Conservation (phyloP, 164 flowering plant species). For the Houttuynia cordata region DNA sequence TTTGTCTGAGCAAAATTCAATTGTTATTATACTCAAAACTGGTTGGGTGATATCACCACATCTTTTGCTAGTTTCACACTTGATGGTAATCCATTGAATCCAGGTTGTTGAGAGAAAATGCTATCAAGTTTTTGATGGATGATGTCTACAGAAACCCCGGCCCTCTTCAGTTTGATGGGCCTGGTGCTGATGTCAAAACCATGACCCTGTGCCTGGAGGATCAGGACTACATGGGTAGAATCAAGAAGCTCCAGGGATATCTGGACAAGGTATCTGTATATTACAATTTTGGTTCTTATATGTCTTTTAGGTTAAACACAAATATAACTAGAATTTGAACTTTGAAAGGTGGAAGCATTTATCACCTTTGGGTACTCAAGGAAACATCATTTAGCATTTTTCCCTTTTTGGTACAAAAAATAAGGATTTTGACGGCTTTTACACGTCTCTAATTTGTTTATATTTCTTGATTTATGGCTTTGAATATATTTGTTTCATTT, state of each 20-base stretch:
- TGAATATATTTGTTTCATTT: no score
- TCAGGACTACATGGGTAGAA: constrained; percentile 23
- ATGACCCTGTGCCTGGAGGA: constrained; percentile 12
- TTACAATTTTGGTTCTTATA: no score
- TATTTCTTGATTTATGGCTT: background rate
- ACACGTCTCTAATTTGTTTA: background rate
- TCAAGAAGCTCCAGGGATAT: constrained; percentile 22
- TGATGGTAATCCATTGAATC: constrained; percentile 2
- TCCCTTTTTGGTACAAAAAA: background rate
- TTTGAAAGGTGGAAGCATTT: background rate
- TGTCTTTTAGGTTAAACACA: no score
- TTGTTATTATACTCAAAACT: background rate
- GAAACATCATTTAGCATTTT: background rate
- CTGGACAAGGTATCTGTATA: constrained; percentile 20
- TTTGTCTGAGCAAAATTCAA: no score
- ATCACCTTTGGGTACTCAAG: background rate
- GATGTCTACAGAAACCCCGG: constrained; percentile 97
- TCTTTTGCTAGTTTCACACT: no score
- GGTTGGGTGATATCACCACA: background rate
- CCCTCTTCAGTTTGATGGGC: constrained; percentile 95
- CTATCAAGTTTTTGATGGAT: constrained; percentile 62
- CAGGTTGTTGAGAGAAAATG: constrained; percentile 79
- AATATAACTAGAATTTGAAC: background rate
- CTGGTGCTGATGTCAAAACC: constrained; percentile 60
- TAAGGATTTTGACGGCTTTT: background rate